Evolutionary conservation across 192 early-diverging fungal genomes (phyloP), one percentile per base, ranked within the genome.

Genomic region (Coemansia sp.): DNA sequence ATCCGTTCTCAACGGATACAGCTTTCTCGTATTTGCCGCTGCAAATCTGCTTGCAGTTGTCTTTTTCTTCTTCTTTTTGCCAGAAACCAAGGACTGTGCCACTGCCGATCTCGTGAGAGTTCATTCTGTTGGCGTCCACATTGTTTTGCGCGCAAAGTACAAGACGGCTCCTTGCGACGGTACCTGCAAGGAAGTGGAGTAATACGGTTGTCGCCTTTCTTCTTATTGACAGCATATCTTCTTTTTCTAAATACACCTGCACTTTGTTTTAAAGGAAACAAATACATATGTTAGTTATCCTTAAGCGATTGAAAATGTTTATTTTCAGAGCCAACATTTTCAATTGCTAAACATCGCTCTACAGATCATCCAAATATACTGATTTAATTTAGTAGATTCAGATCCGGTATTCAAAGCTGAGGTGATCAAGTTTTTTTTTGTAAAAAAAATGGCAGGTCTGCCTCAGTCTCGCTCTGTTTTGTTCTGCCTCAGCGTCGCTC

Each of bases 21-120:
- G 72, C 6, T 88, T 88, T 45, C 65, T 88, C 22, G 64, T 92
- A 17, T 92, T 92, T 75, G 82, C 83, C 4, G 75, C 71, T 4
- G 50, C 87, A 45, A 86, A 87, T 33, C 69, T 82, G 52, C 36
- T 79, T 17, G 84, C 84, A 10, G 79, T 84, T 23, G 53, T 84
- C 7, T 88, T 88, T 53, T 75, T 86, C 40, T 73, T 71, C 29
- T 64, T 82, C 50, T 84, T 84, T 44, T 78, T 95, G 25, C 91
- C 91, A 2, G 93, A 94, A 82, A 92, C 90, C 14, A 89, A 88
- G 61, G 89, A 87, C 55, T 72, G 84, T 40, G 78, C 74, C 15
- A 64, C 87, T n/a, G 82, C 87, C n/a, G 86, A 88, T 23, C 63
- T 86, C 25, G 65, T 70, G 1, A 57, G 55, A n/a, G 42, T 66